These are phyloP conservation scores for Talaromyces sp. DNA, from an alignment of 2,329 filamentous ascomycete genomes.

Conservation along the genomic window DNA sequence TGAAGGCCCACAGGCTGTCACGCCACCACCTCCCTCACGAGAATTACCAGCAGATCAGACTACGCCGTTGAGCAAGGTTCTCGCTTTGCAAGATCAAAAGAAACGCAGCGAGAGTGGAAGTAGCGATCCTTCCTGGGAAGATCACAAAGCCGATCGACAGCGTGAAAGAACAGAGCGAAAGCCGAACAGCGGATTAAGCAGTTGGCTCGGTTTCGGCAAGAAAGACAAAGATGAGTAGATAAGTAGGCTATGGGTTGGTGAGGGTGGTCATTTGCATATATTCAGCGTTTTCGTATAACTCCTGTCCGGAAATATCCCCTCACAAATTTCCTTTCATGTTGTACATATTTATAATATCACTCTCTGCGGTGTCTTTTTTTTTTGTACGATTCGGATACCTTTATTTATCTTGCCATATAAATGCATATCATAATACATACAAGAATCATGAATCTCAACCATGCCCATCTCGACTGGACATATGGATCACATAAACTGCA, in stretches of 20 bases:
- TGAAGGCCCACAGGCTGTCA: conserved; percentile 61
- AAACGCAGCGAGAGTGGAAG: conserved; percentile 16
- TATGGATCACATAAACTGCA: not conserved
- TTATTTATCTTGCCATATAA: not conserved
- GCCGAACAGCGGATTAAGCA: conserved; percentile 21
- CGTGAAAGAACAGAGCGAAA: conserved; percentile 29
- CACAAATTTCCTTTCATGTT: not conserved
- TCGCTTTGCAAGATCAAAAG: conserved; percentile 23
- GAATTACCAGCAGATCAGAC: conserved; percentile 18
- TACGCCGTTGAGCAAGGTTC: conserved; percentile 23
- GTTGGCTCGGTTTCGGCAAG: conserved; percentile 19
- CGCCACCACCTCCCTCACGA: conserved; percentile 27
- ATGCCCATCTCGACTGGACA: not conserved
- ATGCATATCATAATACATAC: conserved; percentile 8
- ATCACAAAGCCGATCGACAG: conserved; percentile 30
- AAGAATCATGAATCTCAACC: not conserved
- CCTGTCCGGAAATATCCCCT: conserved; percentile 8
- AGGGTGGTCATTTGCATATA: not conserved
- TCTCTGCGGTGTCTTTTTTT: not conserved
- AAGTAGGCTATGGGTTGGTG: not conserved
- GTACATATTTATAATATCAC: not conserved
- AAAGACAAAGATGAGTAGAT: conserved; percentile 19
- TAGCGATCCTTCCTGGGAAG: conserved; percentile 30
- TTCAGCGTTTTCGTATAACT: conserved; percentile 1
- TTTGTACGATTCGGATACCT: not conserved